phyloP scores from a whole-genome alignment of 2,329 filamentous ascomycete species.

The Thermoascus crustaceus region DNA sequence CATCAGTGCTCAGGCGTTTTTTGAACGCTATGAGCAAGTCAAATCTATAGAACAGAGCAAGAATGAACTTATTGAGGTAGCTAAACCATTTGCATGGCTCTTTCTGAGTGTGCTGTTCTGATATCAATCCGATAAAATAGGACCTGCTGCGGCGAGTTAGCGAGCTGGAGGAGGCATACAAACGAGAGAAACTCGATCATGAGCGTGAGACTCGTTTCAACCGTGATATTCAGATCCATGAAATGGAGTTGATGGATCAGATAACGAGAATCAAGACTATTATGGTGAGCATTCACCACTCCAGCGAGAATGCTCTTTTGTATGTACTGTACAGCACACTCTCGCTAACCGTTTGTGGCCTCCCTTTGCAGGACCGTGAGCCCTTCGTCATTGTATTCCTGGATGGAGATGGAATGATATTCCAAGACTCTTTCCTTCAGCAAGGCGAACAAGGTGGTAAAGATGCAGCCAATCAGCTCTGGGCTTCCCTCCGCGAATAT shows the following conservation, averaged over 20 bases:
- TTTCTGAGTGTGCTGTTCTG: conserved; percentile 7
- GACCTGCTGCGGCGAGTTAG: conserved; percentile 39
- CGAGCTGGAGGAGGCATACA: conserved; percentile 36
- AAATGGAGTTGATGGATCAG: conserved; percentile 41
- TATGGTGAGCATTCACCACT: conserved; percentile 29
- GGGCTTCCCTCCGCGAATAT: conserved; percentile 36
- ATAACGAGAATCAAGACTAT: conserved; percentile 36
- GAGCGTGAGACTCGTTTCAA: conserved; percentile 41
- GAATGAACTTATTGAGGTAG: conserved; percentile 42
- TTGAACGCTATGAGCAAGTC: conserved; percentile 38
- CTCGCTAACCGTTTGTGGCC: too few relatives aligned
- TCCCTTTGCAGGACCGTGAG: conserved; percentile 38
- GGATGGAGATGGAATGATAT: conserved; percentile 50
- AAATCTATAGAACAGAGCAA: conserved; percentile 39
- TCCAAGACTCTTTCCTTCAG: conserved; percentile 43
- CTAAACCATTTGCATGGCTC: conserved; percentile 6
- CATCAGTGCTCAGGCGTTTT: conserved; percentile 27
- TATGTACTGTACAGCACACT: too few relatives aligned
- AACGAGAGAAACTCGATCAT: conserved; percentile 39
- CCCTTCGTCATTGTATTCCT: conserved; percentile 48
- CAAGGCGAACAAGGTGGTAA: conserved; percentile 46
- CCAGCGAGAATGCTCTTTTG: conserved; percentile 1
- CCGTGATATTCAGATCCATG: conserved; percentile 40
- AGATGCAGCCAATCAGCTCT: conserved; percentile 45
- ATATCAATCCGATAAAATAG: conserved; percentile 22